Evolutionary conservation across 1,284 basidiomycete genomes (phyloP), one percentile per base, ranked within the genome.

Genomic region (Ustilago curta): DNA sequence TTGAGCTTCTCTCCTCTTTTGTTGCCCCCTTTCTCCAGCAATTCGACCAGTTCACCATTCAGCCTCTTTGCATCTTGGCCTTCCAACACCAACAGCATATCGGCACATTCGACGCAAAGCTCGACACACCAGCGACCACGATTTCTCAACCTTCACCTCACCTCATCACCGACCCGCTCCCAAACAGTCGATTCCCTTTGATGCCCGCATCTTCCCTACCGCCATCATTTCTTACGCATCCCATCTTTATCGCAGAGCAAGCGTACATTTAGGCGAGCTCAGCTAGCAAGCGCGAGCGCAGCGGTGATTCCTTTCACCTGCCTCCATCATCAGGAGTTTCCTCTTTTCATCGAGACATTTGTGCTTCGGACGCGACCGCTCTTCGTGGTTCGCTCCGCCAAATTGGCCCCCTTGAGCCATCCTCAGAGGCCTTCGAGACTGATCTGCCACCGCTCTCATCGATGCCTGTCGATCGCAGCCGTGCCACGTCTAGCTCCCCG

Each of bases 381-480:
- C 14, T 23, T 39, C 50, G 35, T 27, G 37, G 25, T 35, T n/a
- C 29, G 31, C 48, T 37, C 21, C 35, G 25, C 37, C 48, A 16
- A n/a, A 42, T 27, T 21, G n/a, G 51, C 29, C 25, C 25, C 16
- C 39, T 42, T 40, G 40, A 53, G 49, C 51, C 51, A 32, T 43
- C 37, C 51, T 44, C 54, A 25, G 27, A 6, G 35, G 19, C 23
- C 35, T 40, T 9, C 12, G 43, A 47, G 21, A 32, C 19, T 21
- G 31, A 16, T 35, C 40, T 43, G 23, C 37, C 31, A 53, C 32
- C 42, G 42, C 42, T 39, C 55, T 53, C 52, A 62, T 65, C 68
- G 57, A 70, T 70, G 68, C 68, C 68, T 70, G 45, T 63, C 54
- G 58, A 70, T 65, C 61, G 54, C 61, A 70, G 53, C 45, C 61